phyloP scores from a whole-genome alignment of 768 basidiomycete genomes.

The Rhizopogon salebrosus region DNA sequence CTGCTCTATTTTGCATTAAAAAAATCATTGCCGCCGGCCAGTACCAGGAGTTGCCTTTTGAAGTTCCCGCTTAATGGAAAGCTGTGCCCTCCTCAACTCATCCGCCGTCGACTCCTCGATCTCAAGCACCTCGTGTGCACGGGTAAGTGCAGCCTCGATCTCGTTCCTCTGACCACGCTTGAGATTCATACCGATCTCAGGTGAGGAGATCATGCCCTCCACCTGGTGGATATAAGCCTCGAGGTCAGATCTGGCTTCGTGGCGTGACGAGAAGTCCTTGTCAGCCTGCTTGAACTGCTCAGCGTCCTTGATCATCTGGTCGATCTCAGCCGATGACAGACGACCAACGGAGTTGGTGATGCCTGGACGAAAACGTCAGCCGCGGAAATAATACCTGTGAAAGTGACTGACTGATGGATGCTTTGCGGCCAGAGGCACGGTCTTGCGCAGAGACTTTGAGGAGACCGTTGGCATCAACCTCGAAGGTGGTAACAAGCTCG shows the following conservation, averaged over 20 bases:
- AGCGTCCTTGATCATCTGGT: slow-evolving; percentile 99
- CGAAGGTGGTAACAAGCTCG: slow-evolving; percentile 98
- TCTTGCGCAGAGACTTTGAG: slow-evolving; percentile 98
- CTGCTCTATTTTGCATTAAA: slow-evolving; percentile 13
- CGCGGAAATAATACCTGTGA: slow-evolving; percentile 2
- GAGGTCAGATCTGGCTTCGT: slow-evolving; percentile 97
- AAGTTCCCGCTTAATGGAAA: slow-evolving; percentile 92
- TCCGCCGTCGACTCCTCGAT: slow-evolving; percentile 92
- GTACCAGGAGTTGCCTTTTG: slow-evolving; percentile 93
- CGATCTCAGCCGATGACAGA: slow-evolving; percentile 94
- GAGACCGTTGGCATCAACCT: slow-evolving; percentile 99
- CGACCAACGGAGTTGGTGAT: slow-evolving; percentile 99
- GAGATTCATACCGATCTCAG: slow-evolving; percentile 97
- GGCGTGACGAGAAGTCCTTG: slow-evolving; percentile 97
- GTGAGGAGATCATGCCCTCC: slow-evolving; percentile 92
- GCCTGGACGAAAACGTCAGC: slow-evolving; percentile 37
- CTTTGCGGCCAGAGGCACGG: slow-evolving; percentile 98
- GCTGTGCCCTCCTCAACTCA: slow-evolving; percentile 93
- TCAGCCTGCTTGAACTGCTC: slow-evolving; percentile 95
- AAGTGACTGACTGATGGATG: slow-evolving; percentile 77
- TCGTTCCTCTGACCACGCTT: slow-evolving; percentile 94
- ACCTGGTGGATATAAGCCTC: slow-evolving; percentile 98
- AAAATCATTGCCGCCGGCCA: slow-evolving; percentile 42
- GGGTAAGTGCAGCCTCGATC: slow-evolving; percentile 96
- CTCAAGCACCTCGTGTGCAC: slow-evolving; percentile 97